Conservation (phyloP, 2,329 filamentous ascomycete genomes). For the Aspergillus ibericus region DNA sequence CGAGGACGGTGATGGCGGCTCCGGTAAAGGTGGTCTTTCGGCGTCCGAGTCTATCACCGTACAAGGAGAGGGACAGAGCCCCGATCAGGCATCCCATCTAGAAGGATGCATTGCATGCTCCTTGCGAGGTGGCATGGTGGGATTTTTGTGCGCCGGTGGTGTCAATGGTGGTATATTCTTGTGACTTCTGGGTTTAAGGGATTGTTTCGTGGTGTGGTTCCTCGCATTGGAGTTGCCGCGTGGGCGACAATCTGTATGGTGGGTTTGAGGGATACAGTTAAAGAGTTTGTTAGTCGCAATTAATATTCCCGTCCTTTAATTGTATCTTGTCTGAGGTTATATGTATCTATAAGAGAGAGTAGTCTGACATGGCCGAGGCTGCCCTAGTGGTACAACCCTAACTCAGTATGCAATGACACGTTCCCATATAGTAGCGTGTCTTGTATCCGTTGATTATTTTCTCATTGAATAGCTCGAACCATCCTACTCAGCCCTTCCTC, state of each 20-base stretch:
- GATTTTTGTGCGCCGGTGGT: slow-evolving; percentile 43
- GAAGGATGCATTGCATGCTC: slow-evolving; percentile 28
- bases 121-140: slow-evolving; percentile 46
- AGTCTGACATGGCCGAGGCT: too few relatives aligned
- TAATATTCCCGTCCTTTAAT: neutral
- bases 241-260: slow-evolving; percentile 24
- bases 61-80: slow-evolving; percentile 46
- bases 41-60: slow-evolving; percentile 49
- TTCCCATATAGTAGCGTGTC: neutral
- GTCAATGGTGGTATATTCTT: slow-evolving; percentile 37
- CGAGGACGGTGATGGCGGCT: slow-evolving; percentile 43
- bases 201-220: slow-evolving; percentile 17
- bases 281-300: neutral
- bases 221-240: slow-evolving; percentile 18
- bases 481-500: neutral
- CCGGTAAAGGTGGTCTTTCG: slow-evolving; percentile 46
- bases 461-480: neutral
- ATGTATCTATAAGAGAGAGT: too few relatives aligned
- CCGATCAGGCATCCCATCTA: slow-evolving; percentile 51
- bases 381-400: neutral
- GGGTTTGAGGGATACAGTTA: slow-evolving; percentile 15
- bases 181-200: slow-evolving; percentile 13
- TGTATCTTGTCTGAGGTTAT: too few relatives aligned
- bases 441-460: neutral
- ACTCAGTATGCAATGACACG: neutral